Conservation (phyloP, 371 early-diverging fungal species). For the Rhizopus sp. region DNA sequence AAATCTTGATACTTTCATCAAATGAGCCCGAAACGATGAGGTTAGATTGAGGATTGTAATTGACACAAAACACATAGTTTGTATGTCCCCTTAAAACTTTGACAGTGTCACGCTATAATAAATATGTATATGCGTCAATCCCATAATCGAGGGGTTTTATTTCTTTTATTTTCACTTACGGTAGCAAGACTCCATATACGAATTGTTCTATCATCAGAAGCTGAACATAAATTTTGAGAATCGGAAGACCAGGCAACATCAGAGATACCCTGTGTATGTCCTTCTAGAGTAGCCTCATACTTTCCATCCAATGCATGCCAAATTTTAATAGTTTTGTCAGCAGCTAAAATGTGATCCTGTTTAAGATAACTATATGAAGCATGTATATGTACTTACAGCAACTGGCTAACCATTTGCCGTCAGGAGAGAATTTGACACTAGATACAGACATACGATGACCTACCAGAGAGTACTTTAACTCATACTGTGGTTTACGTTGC, state of each 20-base stretch:
- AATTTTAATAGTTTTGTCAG: constrained; percentile 91
- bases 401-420: constrained; percentile 95
- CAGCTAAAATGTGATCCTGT: constrained; percentile 46
- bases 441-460: constrained; percentile 96
- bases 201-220: constrained; percentile 94
- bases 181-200: constrained; percentile 86
- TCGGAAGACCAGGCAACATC: constrained; percentile 96
- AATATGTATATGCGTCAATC: constrained; percentile 1
- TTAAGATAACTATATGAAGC: not conserved
- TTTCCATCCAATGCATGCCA: constrained; percentile 91
- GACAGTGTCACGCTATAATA: constrained; percentile 64
- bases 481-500: constrained; percentile 80
- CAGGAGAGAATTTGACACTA: constrained; percentile 96
- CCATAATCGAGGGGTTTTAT: not conserved
- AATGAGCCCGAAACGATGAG: constrained; percentile 97
- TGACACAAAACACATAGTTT: constrained; percentile 96
- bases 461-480: constrained; percentile 82
- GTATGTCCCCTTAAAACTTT: constrained; percentile 90
- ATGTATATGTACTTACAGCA: constrained; percentile 63
- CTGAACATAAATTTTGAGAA: constrained; percentile 85
- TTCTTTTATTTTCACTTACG: constrained; percentile 38
- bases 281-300: constrained; percentile 84
- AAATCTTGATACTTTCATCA: constrained; percentile 95
- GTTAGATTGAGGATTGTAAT: constrained; percentile 92
- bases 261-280: constrained; percentile 94